A percentile compares a stretch with the other conserved stretches of the same genome.
Conservation (phyloP, 805 yeast species). For the Komagataella phaffii region DNA sequence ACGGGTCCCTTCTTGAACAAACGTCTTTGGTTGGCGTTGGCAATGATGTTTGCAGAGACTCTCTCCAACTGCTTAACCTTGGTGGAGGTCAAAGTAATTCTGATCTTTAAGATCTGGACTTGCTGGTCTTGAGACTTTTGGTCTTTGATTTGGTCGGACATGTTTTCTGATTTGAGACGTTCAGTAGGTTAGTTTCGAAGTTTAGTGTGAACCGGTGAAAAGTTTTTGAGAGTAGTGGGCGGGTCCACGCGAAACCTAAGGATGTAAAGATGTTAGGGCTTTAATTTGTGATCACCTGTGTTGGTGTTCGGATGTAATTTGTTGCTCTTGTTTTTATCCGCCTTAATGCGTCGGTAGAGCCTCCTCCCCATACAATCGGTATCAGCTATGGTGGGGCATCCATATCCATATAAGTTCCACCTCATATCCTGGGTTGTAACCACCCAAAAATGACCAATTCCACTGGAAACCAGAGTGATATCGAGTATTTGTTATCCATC, state of each 20-base stretch:
- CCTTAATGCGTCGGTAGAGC: not conserved
- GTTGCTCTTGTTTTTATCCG: not conserved
- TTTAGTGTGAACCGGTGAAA: not conserved
- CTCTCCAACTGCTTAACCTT: constrained; percentile 97
- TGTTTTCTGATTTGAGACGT: constrained; percentile 26
- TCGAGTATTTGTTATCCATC: constrained; percentile 31
- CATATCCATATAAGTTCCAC: not conserved
- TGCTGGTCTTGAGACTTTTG: constrained; percentile 50
- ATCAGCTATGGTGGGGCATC: not conserved
- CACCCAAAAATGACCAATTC: not conserved
- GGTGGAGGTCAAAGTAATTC: constrained; percentile 98
- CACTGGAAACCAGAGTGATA: not conserved
- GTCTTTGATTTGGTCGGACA: constrained; percentile 84
- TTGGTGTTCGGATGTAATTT: not conserved
- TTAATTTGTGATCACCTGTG: not conserved
- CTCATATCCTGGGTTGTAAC: not conserved
- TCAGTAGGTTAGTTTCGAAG: constrained; percentile 7
- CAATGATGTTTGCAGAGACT: constrained; percentile 83
- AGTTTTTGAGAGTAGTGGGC: not conserved
- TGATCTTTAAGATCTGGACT: constrained; percentile 87
- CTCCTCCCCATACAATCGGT: not conserved
- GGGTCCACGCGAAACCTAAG: not conserved
- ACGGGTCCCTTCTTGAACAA: constrained; percentile 97
- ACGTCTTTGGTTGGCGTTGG: constrained; percentile 72
- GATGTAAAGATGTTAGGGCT: not conserved